A percentile compares a stretch with the other conserved stretches of the same genome.
Conservation (phyloP, 2,329 filamentous ascomycete species). For the Corniculantispora saksenae region DNA sequence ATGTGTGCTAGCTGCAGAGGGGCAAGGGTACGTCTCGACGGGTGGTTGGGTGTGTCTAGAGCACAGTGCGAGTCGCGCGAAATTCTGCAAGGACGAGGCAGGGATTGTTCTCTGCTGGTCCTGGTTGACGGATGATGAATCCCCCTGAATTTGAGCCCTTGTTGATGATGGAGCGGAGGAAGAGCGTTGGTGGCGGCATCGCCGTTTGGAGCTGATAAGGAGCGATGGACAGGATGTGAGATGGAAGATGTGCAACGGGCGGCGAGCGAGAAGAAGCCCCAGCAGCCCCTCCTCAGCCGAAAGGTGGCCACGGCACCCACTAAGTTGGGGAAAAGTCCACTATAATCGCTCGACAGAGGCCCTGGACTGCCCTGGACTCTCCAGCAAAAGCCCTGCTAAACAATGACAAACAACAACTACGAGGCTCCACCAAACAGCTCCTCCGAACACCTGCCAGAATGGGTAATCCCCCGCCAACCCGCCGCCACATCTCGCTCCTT, state of each 20-base stretch:
- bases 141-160: neutral
- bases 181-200: too few relatives aligned
- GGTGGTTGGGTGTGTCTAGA: neutral
- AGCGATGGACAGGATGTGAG: too few relatives aligned
- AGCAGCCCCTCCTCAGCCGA: too few relatives aligned
- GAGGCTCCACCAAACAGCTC: neutral
- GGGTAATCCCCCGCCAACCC: neutral
- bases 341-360: neutral
- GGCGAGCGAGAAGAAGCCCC: too few relatives aligned
- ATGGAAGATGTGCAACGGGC: too few relatives aligned
- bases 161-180: too few relatives aligned
- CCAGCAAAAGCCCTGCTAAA: neutral
- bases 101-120: neutral
- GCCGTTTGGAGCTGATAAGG: too few relatives aligned
- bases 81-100: neutral
- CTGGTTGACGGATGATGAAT: neutral
- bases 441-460: neutral
- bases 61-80: neutral
- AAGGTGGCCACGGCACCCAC: too few relatives aligned
- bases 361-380: too few relatives aligned
- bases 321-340: neutral
- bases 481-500: neutral
- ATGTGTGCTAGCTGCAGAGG: neutral
- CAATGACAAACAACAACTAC: neutral
- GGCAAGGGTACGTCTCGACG: neutral